Evolutionary conservation across 2,329 filamentous ascomycete species (phyloP), one percentile per base, ranked within the genome.

Genomic region (Xylariomycetidae sp.): DNA sequence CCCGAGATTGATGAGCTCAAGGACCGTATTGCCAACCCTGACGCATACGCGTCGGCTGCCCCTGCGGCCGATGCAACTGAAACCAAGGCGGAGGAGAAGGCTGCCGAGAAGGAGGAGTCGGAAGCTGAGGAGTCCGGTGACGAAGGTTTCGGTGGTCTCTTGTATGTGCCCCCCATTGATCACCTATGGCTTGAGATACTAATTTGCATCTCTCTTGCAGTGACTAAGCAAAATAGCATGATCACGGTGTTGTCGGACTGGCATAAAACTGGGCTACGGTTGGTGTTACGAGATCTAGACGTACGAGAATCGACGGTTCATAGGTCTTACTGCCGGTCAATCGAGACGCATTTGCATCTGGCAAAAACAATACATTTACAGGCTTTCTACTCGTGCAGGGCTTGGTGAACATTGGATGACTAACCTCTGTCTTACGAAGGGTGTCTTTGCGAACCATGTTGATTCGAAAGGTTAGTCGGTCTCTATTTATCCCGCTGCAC

Each of bases 21-120:
- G 85, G 92, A 98, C 74, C 88, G 92, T 66, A 96, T 98, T 59
- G 88, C 88, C 72, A 97, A 98, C 81, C 94, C 94, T 54, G 92
- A 98, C 36, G 88, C 88, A 36, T 98, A 97, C 67, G 92, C 90
- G 48, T 65, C 87, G 30, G 74, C 89, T 49, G 88, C 84, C 49
- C 88, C 90, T 38, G 78, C 63, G 47, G 83, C 81, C 37, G 72
- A 71, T 40, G 70, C 77, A 36, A 67, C 68, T 33, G 61, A 67
- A 30, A 64, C 66, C 41, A 69, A 66, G 44, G 66, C 63, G 35
- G 72, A 69, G 44, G 70, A 64, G 34, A 42, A 38, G 28, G 69
- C 64, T 31, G 64, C 67, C 34, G 70, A 74, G 53, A 72, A 78
- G 58, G 70, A 80, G 59, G 77, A 82, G 55, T 73, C 78, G 48